Conservation (phyloP, 805 yeast species). For the Yarrowia sp. region DNA sequence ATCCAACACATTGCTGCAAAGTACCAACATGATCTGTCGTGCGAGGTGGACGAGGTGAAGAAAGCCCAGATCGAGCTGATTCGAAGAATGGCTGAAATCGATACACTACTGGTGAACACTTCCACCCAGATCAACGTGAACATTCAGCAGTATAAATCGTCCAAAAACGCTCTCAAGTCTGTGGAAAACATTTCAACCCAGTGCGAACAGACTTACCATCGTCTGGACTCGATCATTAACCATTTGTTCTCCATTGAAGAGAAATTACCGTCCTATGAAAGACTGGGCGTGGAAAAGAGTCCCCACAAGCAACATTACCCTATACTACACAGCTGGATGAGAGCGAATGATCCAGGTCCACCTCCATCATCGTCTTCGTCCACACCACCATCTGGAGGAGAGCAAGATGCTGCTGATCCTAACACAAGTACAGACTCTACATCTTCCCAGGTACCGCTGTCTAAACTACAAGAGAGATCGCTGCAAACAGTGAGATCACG, state of each 20-base stretch:
- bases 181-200: constrained; percentile 39
- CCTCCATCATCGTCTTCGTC: not conserved
- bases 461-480: constrained; percentile 9
- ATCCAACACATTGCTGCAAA: constrained; percentile 33
- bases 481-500: constrained; percentile 3
- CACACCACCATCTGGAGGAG: not conserved
- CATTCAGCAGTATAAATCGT: constrained; percentile 9
- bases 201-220: constrained; percentile 37
- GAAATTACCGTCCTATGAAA: constrained; percentile 51
- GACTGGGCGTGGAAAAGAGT: constrained; percentile 51
- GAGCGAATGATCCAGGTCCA: not conserved
- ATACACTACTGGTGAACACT: constrained; percentile 40
- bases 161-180: constrained; percentile 27
- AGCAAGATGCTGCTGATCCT: not conserved
- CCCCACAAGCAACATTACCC: constrained; percentile 57
- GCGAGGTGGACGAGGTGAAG: constrained; percentile 41
- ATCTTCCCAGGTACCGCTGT: not conserved
- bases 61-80: constrained; percentile 41
- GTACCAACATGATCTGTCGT: constrained; percentile 42
- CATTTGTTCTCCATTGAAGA: constrained; percentile 48
- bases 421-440: constrained; percentile 14
- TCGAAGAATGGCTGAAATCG: constrained; percentile 42
- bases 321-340: constrained; percentile 47
- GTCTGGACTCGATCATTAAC: constrained; percentile 6
- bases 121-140: constrained; percentile 39